Percentiles rank a stretch among this genome's conserved stretches.
These are phyloP conservation scores for carrot (Daucus carota) DNA, from an alignment of 129 eudicot species.

Conservation along the genomic window DNA sequence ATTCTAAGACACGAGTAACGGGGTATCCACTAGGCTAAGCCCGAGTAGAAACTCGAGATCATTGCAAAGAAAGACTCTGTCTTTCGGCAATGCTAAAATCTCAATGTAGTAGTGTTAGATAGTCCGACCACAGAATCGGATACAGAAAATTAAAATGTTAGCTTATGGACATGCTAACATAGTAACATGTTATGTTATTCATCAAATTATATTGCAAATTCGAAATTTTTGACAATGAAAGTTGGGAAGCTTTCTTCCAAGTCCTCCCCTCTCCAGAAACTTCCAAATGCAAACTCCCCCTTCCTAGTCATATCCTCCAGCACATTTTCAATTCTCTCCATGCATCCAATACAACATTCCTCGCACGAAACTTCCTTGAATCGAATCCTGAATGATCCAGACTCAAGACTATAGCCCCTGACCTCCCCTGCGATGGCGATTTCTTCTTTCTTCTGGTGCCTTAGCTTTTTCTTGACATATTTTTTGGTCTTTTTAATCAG, in stretches of 20 bases:
- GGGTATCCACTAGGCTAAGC: not conserved
- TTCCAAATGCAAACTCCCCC: conserved; percentile 92
- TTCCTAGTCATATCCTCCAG: conserved; percentile 46
- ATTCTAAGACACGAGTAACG: not conserved
- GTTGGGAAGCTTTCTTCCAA: conserved; percentile 25
- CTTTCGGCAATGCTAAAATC: not conserved
- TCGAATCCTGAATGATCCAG: conserved; percentile 18
- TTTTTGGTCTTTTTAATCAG: conserved; percentile 34
- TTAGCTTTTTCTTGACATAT: conserved; percentile 36
- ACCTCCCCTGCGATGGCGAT: conserved; percentile 13
- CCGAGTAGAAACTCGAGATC: too few relatives aligned
- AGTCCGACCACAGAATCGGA: not conserved
- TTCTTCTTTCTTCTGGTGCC: conserved; percentile 20
- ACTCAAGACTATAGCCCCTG: conserved; percentile 17
- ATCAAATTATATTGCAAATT: conserved; percentile 21
- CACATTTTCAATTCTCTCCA: conserved; percentile 66
- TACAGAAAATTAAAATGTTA: not conserved
- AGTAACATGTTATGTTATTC: not conserved
- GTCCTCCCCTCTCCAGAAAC: conserved; percentile 68
- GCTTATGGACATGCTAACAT: too few relatives aligned
- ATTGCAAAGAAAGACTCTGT: not conserved
- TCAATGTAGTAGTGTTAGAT: not conserved
- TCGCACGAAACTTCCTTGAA: conserved; percentile 19
- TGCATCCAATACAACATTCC: conserved; percentile 24
- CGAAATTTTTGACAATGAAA: conserved; percentile 34